phyloP scores from a whole-genome alignment of 2,329 filamentous ascomycete species.

The Colletotrichum spaethianum region DNA sequence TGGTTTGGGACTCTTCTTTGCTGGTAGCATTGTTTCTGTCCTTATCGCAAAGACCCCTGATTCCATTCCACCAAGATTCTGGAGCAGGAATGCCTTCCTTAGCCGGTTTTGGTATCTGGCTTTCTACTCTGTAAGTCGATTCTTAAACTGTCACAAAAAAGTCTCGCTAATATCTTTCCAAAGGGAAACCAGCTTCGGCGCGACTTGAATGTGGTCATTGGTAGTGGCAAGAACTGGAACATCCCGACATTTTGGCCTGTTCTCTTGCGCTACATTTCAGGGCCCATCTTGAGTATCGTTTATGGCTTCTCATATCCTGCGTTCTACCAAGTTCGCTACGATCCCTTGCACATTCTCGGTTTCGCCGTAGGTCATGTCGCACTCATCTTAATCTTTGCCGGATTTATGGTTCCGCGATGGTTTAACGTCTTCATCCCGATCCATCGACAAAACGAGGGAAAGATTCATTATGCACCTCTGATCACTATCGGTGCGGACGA shows the following conservation, averaged over 20 bases:
- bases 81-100: conserved; percentile 53
- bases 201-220: conserved; percentile 69
- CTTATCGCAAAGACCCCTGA: conserved; percentile 60
- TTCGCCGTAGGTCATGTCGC: conserved; percentile 63
- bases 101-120: conserved; percentile 66
- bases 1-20: conserved; percentile 67
- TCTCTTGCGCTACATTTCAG: conserved; percentile 64
- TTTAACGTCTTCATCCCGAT: conserved; percentile 67
- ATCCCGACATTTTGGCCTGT: conserved; percentile 67
- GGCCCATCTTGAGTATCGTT: conserved; percentile 65
- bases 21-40: conserved; percentile 55
- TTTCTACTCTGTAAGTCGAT: conserved; percentile 68
- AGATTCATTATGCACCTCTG: conserved; percentile 45
- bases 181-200: conserved; percentile 69
- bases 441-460: conserved; percentile 61
- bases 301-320: conserved; percentile 66
- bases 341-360: conserved; percentile 65
- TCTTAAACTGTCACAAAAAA: too few relatives aligned
- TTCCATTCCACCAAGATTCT: conserved; percentile 57
- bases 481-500: conserved; percentile 37
- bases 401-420: conserved; percentile 67
- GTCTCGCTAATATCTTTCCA: conserved; percentile 26
- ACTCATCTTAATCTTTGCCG: conserved; percentile 61
- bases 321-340: conserved; percentile 62
- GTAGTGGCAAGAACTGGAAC: conserved; percentile 68